phyloP scores from a whole-genome alignment of 2,329 filamentous ascomycete species.

The Ophiostoma angusticollis region DNA sequence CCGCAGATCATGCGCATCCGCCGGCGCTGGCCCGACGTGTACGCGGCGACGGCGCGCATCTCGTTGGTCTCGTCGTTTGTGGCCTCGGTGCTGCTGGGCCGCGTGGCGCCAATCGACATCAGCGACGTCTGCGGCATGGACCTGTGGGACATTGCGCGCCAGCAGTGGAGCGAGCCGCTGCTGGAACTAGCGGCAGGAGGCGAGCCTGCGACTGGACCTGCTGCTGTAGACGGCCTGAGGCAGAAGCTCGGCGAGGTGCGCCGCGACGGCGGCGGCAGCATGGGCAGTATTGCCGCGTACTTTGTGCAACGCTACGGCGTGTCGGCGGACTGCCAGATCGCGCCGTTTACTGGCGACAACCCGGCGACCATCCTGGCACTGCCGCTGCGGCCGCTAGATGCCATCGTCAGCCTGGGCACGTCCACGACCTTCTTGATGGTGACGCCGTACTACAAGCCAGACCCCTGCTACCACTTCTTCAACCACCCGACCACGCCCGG shows the following conservation, averaged over 20 bases:
- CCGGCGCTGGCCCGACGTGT: conserved; percentile 66
- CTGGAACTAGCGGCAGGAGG: conserved; percentile 62
- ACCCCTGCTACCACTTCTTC: conserved; percentile 93
- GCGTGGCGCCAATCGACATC: conserved; percentile 80
- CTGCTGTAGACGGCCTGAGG: conserved; percentile 54
- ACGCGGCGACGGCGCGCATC: conserved; percentile 68
- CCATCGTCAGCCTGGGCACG: conserved; percentile 88
- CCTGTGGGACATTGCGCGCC: conserved; percentile 74
- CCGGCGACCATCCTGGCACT: conserved; percentile 87
- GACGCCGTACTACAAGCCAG: conserved; percentile 78
- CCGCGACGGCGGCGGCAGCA: conserved; percentile 64
- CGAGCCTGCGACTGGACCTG: conserved; percentile 41
- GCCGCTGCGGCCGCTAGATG: conserved; percentile 75
- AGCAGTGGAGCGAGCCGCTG: conserved; percentile 61
- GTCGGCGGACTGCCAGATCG: conserved; percentile 57
- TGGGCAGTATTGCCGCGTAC: conserved; percentile 67
- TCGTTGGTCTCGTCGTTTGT: conserved; percentile 93
- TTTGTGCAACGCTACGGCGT: conserved; percentile 73
- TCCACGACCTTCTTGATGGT: conserved; percentile 97
- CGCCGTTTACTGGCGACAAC: conserved; percentile 91
- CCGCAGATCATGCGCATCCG: conserved; percentile 87
- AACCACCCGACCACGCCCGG: conserved; percentile 86
- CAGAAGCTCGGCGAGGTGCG: conserved; percentile 69
- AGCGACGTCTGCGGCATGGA: conserved; percentile 96
- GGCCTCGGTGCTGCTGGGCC: conserved; percentile 76